Evolutionary conservation across 371 early-diverging fungal genomes (phyloP), one percentile per base, ranked within the genome.

Genomic region (Actinomortierella ambigua): DNA sequence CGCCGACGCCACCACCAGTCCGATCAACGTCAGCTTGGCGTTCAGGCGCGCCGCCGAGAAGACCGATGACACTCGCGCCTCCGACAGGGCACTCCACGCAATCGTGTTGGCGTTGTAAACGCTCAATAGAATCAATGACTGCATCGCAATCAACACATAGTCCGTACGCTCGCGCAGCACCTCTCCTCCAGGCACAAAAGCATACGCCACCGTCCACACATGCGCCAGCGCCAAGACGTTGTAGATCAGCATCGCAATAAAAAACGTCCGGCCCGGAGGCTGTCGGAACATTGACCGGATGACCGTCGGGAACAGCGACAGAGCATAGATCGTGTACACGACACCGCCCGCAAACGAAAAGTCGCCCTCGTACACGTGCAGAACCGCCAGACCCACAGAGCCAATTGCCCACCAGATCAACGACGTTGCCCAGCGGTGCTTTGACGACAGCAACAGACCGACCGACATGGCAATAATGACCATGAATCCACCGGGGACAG

Each of bases 121-220:
- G 34, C 89, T 85, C 20, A 77, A 54, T 34, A 83, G 83, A 58
- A 84, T 73, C 24, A 81, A 64, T 11, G 57, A 26, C 83, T 86
- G 83, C 75, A 85, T 63, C 3, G 78, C 57, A n/a, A 71, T 56
- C 63, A 93, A 65, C 15, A 93, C 80, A 57, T 81, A 82, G 77
- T 90, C 85, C 7, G 91, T 92, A 52, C 84, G 87, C 75, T 93
- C 93, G 56, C 93, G 85, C 54, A 87, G 79, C 59, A 85, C 75
- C 18, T 82, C 85, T 39, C 93, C 93, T 43, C 85, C 91, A 18
- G 93, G 93, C 5, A 93, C 93, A 77, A 93, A 93, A 51, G 83
- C 93, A 59, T 92, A 93, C 9, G 93, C 93, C 13, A 93, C 93
- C 5, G 85, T 85, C 90, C 91, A 93, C 5, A 92, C 89, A 61